Evolutionary conservation across 495 filamentous ascomycete genomes (phyloP), one percentile per base, ranked within the genome.

Genomic region (Xanthoparmelia taractica): DNA sequence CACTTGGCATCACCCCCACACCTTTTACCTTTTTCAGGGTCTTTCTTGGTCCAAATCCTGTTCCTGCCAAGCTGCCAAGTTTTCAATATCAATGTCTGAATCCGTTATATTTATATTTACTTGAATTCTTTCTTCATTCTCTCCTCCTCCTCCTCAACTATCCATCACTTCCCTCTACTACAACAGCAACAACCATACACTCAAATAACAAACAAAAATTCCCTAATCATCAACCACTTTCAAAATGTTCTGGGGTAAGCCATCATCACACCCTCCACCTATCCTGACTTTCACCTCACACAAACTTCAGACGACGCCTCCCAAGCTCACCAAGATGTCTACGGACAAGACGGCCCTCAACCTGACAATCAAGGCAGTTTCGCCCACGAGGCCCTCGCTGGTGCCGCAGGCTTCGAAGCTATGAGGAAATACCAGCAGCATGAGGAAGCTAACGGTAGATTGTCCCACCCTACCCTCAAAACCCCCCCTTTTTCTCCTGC

Each of bases 351-450:
- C 40, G 43, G 48, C 6, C 40, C 40, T 34, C 40, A 60, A 20
- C 60, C 60, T 27, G 60, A 62, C 48, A 62, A 87, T 77, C 71
- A 87, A 69, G 76, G 81, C 64, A 78, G 77, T 69, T 69, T 87
- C 65, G 75, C 78, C 69, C 87, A 90, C 72, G 88, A 91, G 75
- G 67, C 86, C 45, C 71, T 92, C 60, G 86, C 83, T 67, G 86
- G 85, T 60, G 88, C 84, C 52, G 87, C 87, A 38, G 82, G 85
- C 64, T 90, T 87, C 72, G 86, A 85, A 71, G 87, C 84, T 63
- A 84, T 89, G 78, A 87, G 88, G 76, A 74, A 82, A 13, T 90
- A 87, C 74, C 86, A 90, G 74, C 76, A 88, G 65, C 76, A 83
- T 60, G 81, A 85, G 66, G 81, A 81, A 63, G 70, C 71, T 38